Conservation (phyloP, 2,329 filamentous ascomycete species). For the Fusarium stilboides region DNA sequence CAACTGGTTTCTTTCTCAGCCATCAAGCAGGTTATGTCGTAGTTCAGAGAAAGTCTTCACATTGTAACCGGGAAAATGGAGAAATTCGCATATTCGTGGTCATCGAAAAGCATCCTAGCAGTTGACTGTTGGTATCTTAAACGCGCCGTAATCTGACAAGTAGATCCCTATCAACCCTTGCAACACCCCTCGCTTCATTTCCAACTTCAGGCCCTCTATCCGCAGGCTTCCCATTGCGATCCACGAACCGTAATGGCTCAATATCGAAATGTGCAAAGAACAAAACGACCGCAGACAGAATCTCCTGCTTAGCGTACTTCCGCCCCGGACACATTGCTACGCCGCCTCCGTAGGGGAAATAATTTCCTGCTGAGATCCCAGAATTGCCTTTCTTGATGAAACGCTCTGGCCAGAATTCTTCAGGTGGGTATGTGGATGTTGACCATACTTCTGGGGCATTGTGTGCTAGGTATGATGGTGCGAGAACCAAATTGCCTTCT, state of each 20-base stretch:
- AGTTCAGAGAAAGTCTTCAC: background rate
- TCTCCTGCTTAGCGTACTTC: constrained; percentile 50
- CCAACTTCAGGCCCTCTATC: constrained; percentile 45
- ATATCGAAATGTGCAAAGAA: constrained; percentile 42
- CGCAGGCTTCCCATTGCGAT: constrained; percentile 25
- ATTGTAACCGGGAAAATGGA: no score
- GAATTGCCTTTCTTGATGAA: constrained; percentile 36
- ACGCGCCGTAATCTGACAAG: constrained; percentile 34
- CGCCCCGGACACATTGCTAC: constrained; percentile 48
- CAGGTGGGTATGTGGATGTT: constrained; percentile 23
- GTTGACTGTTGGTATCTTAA: background rate
- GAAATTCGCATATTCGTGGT: no score
- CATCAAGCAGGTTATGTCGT: constrained; percentile 1
- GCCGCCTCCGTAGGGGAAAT: constrained; percentile 48
- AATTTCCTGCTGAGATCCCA: constrained; percentile 39
- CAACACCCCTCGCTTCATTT: constrained; percentile 44
- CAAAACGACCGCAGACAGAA: constrained; percentile 41
- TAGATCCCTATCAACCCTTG: constrained; percentile 43
- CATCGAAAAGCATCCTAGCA: no score
- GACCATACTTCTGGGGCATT: constrained; percentile 42
- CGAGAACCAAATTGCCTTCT: constrained; percentile 43
- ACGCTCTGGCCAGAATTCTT: constrained; percentile 46
- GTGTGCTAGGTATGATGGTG: constrained; percentile 45
- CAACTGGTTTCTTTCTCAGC: constrained; percentile 25
- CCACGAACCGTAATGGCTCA: constrained; percentile 33